Conservation (phyloP, 345 rosid species). For the Syzygium jambos region DNA sequence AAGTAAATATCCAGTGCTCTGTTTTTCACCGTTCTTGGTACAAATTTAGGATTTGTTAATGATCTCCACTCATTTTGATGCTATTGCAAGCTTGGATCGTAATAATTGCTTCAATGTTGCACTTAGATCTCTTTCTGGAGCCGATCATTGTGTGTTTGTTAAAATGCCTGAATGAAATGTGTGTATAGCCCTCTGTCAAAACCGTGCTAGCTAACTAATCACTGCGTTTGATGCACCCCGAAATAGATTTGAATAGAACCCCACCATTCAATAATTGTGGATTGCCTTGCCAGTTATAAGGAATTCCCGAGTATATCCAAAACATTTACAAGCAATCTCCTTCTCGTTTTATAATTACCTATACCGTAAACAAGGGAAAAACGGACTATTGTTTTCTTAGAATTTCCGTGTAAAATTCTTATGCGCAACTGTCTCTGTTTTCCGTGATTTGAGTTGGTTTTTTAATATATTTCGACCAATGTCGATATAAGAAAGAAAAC, state of each 20-base stretch:
- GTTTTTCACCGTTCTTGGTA: not conserved
- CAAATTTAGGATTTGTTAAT: not conserved
- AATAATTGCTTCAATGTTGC: not conserved
- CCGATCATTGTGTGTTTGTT: not conserved
- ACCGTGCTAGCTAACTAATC: no score
- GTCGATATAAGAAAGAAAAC: not conserved
- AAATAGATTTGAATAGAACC: not conserved
- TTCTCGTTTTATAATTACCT: not conserved
- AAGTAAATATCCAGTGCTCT: not conserved
- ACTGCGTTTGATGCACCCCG: not conserved
- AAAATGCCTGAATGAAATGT: not conserved
- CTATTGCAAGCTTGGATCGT: not conserved
- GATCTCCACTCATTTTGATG: not conserved
- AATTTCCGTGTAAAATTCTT: not conserved
- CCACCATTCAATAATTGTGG: not conserved
- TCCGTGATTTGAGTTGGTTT: not conserved
- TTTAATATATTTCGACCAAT: not conserved
- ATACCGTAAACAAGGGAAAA: not conserved
- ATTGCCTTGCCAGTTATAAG: not conserved
- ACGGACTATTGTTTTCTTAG: not conserved
- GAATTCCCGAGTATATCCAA: not conserved
- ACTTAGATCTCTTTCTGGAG: not conserved
- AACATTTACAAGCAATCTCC: not conserved
- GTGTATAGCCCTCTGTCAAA: no score
- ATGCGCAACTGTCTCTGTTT: not conserved